Conservation (phyloP, 768 basidiomycete genomes). For the Chalciporus chontae region DNA sequence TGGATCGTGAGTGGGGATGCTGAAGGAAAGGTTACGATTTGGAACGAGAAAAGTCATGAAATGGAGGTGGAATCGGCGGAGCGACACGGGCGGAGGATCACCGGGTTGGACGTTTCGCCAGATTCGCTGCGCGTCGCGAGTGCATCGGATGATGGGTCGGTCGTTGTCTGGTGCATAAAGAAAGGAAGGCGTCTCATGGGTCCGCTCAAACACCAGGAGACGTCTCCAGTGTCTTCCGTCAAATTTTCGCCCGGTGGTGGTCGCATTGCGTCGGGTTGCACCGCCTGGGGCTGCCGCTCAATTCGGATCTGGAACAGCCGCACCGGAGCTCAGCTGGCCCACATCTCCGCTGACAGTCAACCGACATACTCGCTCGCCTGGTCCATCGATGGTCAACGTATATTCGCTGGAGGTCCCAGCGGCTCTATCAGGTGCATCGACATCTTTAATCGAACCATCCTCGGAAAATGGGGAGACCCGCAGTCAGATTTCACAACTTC, state of each 20-base stretch:
- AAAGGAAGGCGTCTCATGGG: not conserved
- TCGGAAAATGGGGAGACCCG: not conserved
- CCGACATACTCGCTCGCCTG: constrained; percentile 13
- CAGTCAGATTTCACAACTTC: constrained; percentile 5
- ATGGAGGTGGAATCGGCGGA: not conserved
- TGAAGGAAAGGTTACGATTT: constrained; percentile 8
- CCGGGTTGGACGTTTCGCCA: constrained; percentile 7
- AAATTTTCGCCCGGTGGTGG: constrained; percentile 15
- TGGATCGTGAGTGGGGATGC: constrained; percentile 7
- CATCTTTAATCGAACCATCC: not conserved
- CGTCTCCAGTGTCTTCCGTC: constrained; percentile 8
- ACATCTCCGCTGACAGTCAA: not conserved
- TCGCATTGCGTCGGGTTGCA: constrained; percentile 9
- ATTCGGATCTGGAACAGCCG: constrained; percentile 12
- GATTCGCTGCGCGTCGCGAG: constrained; percentile 3
- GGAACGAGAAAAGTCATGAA: not conserved
- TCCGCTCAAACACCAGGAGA: not conserved
- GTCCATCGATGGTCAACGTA: constrained; percentile 11
- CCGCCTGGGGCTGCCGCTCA: not conserved
- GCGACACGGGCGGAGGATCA: constrained; percentile 1
- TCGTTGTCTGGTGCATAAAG: constrained; percentile 4
- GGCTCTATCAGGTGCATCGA: constrained; percentile 13
- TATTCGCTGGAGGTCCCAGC: constrained; percentile 9
- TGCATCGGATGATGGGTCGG: constrained; percentile 2
- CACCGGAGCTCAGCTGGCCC: constrained; percentile 5